These are phyloP conservation scores for Russula olivacea DNA, from an alignment of 768 basidiomycete species.

Conservation along the genomic window DNA sequence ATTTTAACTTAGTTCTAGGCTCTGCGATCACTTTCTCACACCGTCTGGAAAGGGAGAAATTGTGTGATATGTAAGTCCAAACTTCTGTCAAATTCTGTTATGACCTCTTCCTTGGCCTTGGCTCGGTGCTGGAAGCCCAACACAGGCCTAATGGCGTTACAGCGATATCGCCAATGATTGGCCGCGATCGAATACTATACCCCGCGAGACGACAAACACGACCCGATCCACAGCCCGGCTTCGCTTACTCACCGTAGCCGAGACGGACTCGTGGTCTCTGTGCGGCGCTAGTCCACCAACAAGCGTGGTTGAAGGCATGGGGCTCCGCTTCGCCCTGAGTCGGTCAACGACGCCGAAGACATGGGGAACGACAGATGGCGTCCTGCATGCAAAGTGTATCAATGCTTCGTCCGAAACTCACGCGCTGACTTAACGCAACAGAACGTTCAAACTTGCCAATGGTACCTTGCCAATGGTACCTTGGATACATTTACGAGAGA, in stretches of 20 bases:
- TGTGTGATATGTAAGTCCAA: neutral
- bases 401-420: neutral
- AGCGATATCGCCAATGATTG: neutral
- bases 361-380: neutral
- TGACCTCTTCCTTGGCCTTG: neutral
- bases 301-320: neutral
- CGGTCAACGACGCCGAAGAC: neutral
- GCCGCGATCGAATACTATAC: slow-evolving; percentile 8
- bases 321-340: neutral
- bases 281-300: neutral
- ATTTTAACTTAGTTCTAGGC: neutral
- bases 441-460: neutral
- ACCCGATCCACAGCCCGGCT: too few species aligned
- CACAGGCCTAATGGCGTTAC: neutral
- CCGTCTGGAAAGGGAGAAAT: slow-evolving; percentile 5
- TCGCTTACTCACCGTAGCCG: slow-evolving; percentile 6
- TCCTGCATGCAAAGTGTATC: neutral
- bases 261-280: neutral
- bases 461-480: neutral
- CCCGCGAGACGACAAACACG: slow-evolving; percentile 7
- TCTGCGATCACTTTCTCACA: slow-evolving; percentile 3
- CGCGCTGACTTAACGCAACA: neutral
- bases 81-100: neutral
- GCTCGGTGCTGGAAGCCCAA: neutral
- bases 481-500: slow-evolving; percentile 3